Evolutionary conservation across 371 early-diverging fungal genomes (phyloP).

Genomic region (Mucor plumbeus): DNA sequence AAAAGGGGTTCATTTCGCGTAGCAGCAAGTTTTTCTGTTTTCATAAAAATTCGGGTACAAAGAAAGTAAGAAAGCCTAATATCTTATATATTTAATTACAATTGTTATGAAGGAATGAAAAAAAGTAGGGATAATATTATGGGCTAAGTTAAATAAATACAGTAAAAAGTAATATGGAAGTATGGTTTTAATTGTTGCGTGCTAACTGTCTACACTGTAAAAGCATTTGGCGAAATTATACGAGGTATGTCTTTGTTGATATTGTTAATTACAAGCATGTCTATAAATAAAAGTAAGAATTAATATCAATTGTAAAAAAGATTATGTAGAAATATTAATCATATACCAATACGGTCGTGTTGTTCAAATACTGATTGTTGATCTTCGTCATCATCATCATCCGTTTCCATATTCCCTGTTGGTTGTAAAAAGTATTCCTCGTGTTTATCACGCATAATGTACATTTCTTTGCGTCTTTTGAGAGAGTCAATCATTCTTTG

Average conservation of each 20-base stretch:
- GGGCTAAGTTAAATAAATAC: too few species aligned
- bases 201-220: constrained; percentile 19
- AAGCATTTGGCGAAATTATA: constrained; percentile 23
- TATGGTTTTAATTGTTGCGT: too few species aligned
- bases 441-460: constrained; percentile 34
- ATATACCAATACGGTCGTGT: constrained; percentile 9
- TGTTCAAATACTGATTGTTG: not conserved
- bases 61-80: too few species aligned
- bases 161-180: too few species aligned
- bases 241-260: constrained; percentile 26
- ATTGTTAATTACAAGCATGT: constrained; percentile 15
- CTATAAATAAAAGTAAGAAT: not conserved
- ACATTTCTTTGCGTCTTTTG: constrained; percentile 40
- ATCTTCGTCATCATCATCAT: not conserved
- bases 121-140: too few species aligned
- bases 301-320: not conserved
- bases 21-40: too few species aligned
- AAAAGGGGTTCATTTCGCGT: too few species aligned
- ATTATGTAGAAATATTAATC: too few species aligned
- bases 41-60: too few species aligned
- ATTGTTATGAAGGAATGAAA: too few species aligned
- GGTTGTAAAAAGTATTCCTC: constrained; percentile 17
- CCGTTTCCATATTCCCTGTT: not conserved
- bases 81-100: too few species aligned
- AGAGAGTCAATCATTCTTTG: constrained; percentile 31